Percentiles rank a stretch among this genome's conserved stretches.
Conservation (phyloP, 192 early-diverging fungal species). For the Phlyctochytrium bullatum region DNA sequence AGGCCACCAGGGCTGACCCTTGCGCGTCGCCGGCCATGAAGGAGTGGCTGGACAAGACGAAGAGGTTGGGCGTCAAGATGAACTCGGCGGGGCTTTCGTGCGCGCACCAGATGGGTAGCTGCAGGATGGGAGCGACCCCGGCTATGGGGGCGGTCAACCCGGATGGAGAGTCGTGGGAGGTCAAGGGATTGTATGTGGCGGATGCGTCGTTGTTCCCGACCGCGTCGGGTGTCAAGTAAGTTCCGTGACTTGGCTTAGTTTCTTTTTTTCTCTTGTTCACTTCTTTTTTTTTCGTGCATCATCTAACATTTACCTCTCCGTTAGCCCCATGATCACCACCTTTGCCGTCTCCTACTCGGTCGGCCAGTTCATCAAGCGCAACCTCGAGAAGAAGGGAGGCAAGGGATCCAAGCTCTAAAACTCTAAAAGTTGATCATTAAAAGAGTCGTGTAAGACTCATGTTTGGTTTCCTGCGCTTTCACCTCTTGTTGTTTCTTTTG, state of each 20-base stretch:
- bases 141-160: slow-evolving; percentile 59
- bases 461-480: too few relatives aligned
- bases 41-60: background rate
- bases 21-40: background rate
- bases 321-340: slow-evolving; percentile 35
- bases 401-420: background rate
- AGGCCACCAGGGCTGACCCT: background rate
- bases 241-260: too few relatives aligned
- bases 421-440: too few relatives aligned
- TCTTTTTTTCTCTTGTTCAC: too few relatives aligned
- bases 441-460: too few relatives aligned
- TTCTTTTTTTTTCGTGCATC: background rate
- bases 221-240: slow-evolving; percentile 61
- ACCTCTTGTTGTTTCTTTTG: too few relatives aligned
- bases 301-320: background rate
- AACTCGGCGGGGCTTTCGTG: slow-evolving; percentile 1
- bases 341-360: slow-evolving; percentile 17
- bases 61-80: slow-evolving; percentile 5
- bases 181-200: slow-evolving; percentile 68
- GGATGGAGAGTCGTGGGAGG: slow-evolving; percentile 70
- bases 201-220: slow-evolving; percentile 73
- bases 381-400: slow-evolving; percentile 3
- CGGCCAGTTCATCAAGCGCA: slow-evolving; percentile 22
- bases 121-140: slow-evolving; percentile 64
- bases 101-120: slow-evolving; percentile 60